Evolutionary conservation across 176 grass and related monocot genomes (phyloP).

Genomic region (Areca catechu): DNA sequence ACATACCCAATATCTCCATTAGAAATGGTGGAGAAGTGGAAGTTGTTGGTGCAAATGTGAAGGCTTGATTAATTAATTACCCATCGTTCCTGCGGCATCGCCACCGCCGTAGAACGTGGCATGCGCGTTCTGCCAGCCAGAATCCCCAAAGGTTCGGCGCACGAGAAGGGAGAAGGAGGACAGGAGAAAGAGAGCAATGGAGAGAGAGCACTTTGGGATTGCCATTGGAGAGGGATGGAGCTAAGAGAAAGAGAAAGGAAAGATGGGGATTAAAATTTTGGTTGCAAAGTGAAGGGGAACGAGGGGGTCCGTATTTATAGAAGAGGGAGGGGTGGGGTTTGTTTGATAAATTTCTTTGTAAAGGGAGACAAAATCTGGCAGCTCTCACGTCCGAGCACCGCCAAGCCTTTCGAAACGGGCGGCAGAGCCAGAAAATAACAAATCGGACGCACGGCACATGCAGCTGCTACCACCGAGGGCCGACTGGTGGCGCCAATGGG

Average conservation of each 20-base stretch:
- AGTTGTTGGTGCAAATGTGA: not conserved
- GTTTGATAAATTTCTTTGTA: not conserved
- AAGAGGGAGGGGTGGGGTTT: not conserved
- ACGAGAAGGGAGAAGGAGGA: not conserved
- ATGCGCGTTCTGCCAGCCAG: not conserved
- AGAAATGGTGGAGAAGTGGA: not conserved
- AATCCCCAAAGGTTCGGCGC: not conserved
- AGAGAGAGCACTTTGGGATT: not conserved
- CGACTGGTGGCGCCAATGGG: not conserved
- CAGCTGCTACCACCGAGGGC: not conserved
- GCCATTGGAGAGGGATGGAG: not conserved
- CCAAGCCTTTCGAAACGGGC: not conserved
- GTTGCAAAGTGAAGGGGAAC: not conserved
- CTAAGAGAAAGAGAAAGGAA: not conserved
- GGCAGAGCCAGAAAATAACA: not conserved
- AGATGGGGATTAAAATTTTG: no score
- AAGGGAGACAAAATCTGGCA: not conserved
- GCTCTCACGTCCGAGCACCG: not conserved
- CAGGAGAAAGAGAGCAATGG: not conserved
- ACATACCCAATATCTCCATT: not conserved
- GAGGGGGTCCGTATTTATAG: not conserved
- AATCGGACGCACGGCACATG: conserved; percentile 3
- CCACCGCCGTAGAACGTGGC: not conserved
- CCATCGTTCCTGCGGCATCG: not conserved
- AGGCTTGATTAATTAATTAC: not conserved